phyloP scores from a whole-genome alignment of 2,329 filamentous ascomycete species.

The Fusarium nygamai region DNA sequence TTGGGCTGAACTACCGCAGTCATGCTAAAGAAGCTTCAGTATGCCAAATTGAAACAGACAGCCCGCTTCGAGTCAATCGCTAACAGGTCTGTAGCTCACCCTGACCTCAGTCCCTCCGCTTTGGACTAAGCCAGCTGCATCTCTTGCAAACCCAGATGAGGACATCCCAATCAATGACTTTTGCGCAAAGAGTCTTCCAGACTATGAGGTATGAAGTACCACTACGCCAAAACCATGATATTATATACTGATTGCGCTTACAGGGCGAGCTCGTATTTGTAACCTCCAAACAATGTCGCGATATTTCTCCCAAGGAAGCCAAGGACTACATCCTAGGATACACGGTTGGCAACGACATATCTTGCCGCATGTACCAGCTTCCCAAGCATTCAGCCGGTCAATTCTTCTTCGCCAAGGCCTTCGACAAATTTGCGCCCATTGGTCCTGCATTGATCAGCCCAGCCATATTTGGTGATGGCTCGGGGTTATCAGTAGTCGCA shows the following conservation, averaged over 20 bases:
- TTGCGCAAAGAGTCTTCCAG: not conserved
- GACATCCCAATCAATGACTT: not conserved
- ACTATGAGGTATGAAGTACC: too few species aligned
- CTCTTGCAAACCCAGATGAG: not conserved
- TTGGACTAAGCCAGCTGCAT: not conserved
- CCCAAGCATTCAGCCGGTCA: not conserved
- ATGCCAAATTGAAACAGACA: not conserved
- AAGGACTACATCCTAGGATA: not conserved
- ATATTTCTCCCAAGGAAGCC: not conserved
- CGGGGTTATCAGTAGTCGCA: not conserved
- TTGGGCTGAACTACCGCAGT: not conserved
- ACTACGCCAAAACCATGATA: too few species aligned
- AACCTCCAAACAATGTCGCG: not conserved
- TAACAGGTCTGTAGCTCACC: not conserved
- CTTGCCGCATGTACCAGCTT: not conserved
- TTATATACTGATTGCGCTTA: not conserved
- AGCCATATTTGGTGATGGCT: not conserved
- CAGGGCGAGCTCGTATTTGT: not conserved
- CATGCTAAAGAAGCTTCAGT: not conserved
- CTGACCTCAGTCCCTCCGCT: not conserved
- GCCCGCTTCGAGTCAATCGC: fast-evolving
- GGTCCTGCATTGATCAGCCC: not conserved
- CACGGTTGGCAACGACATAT: not conserved
- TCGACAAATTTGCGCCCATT: not conserved
- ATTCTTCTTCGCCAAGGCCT: not conserved